phyloP scores from a whole-genome alignment of 495 filamentous ascomycete genomes.

The Venustampulla echinocandica region DNA sequence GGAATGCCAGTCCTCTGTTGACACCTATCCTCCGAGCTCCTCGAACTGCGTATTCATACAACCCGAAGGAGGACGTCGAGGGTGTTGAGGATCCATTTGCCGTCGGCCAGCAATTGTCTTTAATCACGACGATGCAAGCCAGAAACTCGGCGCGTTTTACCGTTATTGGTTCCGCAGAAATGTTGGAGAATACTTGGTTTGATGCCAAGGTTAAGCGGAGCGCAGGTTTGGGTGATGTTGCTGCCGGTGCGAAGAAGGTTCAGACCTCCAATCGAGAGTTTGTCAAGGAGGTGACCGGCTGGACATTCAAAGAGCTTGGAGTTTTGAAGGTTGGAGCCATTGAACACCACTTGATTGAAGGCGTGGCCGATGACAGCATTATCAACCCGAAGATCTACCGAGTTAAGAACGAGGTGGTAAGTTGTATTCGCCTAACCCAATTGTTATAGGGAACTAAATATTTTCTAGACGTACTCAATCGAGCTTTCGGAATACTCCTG shows the following conservation, averaged over 20 bases:
- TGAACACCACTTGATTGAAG: conserved; percentile 65
- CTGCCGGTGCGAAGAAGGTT: conserved; percentile 40
- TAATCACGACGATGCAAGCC: conserved; percentile 79
- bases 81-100: conserved; percentile 66
- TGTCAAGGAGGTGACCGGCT: conserved; percentile 69
- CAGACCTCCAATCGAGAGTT: conserved; percentile 76
- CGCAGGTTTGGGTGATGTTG: conserved; percentile 28
- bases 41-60: conserved; percentile 82
- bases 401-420: conserved; percentile 93
- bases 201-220: conserved; percentile 63
- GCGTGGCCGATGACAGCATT: conserved; percentile 39
- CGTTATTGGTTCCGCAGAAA: conserved; percentile 76
- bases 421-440: conserved; percentile 25
- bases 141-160: conserved; percentile 89
- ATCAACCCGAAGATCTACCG: conserved; percentile 86
- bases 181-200: conserved; percentile 87
- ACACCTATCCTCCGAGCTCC: conserved; percentile 75
- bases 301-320: conserved; percentile 92
- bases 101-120: conserved; percentile 68
- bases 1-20: conserved; percentile 62
- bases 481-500: conserved; percentile 75
- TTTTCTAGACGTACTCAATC: conserved; percentile 67
- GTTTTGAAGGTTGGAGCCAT: conserved; percentile 79
- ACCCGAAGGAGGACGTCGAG: conserved; percentile 77
- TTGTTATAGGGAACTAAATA: conserved; percentile 1